These are phyloP conservation scores for Mrakia frigida DNA, from an alignment of 768 basidiomycete species.

Conservation along the genomic window DNA sequence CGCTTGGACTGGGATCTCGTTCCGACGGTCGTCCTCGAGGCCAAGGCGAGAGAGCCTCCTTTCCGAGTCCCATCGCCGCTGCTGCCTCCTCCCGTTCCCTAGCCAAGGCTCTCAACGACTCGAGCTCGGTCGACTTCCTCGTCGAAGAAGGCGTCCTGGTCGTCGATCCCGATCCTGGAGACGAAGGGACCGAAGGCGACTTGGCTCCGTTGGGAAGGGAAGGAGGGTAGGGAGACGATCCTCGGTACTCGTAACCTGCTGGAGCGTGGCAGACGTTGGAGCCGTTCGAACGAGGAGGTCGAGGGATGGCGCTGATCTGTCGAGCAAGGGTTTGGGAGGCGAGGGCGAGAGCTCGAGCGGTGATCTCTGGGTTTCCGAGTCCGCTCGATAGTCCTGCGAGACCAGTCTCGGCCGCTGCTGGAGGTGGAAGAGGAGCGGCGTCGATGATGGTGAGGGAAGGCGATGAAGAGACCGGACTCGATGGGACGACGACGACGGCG, in stretches of 20 bases:
- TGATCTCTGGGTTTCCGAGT: slow-evolving; percentile 18
- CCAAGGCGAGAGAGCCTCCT: slow-evolving; percentile 15
- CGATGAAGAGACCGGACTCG: slow-evolving; percentile 22
- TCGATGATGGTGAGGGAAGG: neutral
- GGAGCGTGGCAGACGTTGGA: slow-evolving; percentile 29
- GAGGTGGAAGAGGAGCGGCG: slow-evolving; percentile 2
- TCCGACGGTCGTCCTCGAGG: slow-evolving; percentile 25
- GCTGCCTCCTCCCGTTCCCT: slow-evolving; percentile 17
- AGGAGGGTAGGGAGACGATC: neutral
- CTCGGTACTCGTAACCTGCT: slow-evolving; percentile 43
- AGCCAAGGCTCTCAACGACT: slow-evolving; percentile 6
- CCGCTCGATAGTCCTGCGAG: slow-evolving; percentile 10
- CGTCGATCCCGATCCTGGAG: slow-evolving; percentile 76
- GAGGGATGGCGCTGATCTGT: slow-evolving; percentile 53
- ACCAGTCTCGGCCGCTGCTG: slow-evolving; percentile 12
- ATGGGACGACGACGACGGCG: neutral
- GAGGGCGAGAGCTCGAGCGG: slow-evolving; percentile 52
- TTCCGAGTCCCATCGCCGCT: slow-evolving; percentile 11
- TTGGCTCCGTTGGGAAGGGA: neutral
- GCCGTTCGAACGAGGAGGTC: slow-evolving; percentile 33
- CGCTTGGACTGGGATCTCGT: neutral
- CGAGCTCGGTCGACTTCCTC: slow-evolving; percentile 24
- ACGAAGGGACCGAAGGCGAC: slow-evolving; percentile 43
- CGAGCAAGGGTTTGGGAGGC: slow-evolving; percentile 78
- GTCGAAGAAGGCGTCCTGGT: slow-evolving; percentile 45